Evolutionary conservation across 495 filamentous ascomycete species (phyloP), one percentile per base, ranked within the genome.

Genomic region (Penicillium desertorum): DNA sequence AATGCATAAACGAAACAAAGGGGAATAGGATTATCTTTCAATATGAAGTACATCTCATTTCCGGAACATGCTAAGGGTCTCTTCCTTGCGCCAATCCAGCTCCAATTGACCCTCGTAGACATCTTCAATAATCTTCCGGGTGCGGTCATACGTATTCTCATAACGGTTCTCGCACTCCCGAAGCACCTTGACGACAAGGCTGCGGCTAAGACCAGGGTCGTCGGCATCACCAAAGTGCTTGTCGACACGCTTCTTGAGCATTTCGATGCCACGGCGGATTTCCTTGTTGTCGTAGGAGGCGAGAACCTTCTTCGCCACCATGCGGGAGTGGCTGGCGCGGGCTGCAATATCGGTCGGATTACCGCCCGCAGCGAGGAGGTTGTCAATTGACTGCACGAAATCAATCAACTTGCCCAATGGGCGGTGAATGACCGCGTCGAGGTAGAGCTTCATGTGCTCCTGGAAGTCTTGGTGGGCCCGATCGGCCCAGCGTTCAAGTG

Each of bases 191-290:
- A 76, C 73, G 42, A 96, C 89, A 30, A 98, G 73, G 37, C 82
- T 83, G 14, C 83, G 78, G 62, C 82, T 87, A 41, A 89, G 69
- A n/a, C 73, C 76, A 34, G 80, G 82, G 60, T 93, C 90, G 60
- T 92, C 90, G 5, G 85, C 89, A 43, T 94, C 90, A 22, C 88
- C 90, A 73, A 97, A 97, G 71, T 98, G 93, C 71, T 98, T 98
- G 72, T 97, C 92, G 4, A 98, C 89, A 29, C 93, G 81, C 74
- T 94, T 95, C 68, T 86, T 84, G 29, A 98, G 78, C 58, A 88
- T 81, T 57, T 96, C 92, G 53, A 96, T 85, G 6, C 93, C 93
- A 56, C 88, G 87, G 39, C 86, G 79, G 41, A 97, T 79, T 70
- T 96, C 92, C 71, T 89, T 90, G 16, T 74, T 76, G 63, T 97